phyloP scores from a whole-genome alignment of 495 filamentous ascomycete species.

The Penicillium subrubescens region DNA sequence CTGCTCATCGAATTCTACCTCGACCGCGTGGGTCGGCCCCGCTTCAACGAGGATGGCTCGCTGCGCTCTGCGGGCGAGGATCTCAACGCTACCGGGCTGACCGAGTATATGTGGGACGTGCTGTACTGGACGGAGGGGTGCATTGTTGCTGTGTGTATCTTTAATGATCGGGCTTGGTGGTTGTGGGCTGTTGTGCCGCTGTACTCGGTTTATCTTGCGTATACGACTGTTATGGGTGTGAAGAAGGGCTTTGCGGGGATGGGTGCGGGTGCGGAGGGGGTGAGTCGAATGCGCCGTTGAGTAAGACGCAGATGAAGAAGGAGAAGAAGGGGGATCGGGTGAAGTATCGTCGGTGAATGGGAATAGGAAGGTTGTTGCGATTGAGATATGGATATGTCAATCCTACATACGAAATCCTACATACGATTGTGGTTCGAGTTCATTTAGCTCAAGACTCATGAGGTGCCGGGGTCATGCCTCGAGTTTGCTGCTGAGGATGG shows the following conservation, averaged over 20 bases:
- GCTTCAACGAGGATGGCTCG: constrained; percentile 64
- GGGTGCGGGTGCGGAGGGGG: constrained; percentile 33
- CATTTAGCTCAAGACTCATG: neutral
- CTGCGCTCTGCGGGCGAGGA: constrained; percentile 82
- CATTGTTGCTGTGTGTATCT: constrained; percentile 61
- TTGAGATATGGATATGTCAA: neutral
- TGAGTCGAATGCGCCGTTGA: constrained; percentile 37
- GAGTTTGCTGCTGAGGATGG: neutral
- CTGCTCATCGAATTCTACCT: constrained; percentile 80
- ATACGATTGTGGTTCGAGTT: neutral
- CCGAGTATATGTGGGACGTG: constrained; percentile 97
- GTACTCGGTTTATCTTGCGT: constrained; percentile 72
- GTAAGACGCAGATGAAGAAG: constrained; percentile 65
- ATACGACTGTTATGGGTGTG: constrained; percentile 62
- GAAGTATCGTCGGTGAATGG: constrained; percentile 35
- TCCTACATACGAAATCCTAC: neutral
- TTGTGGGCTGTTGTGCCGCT: constrained; percentile 69
- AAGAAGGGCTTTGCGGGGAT: constrained; percentile 66
- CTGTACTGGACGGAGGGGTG: constrained; percentile 87
- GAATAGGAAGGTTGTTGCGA: neutral
- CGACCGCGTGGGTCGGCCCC: constrained; percentile 79
- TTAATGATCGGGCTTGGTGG: constrained; percentile 80
- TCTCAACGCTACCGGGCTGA: constrained; percentile 82
- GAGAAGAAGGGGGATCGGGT: constrained; percentile 59
- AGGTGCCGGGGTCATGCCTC: neutral